These are phyloP conservation scores for Aspergillus glaucus DNA, from an alignment of 2,329 filamentous ascomycete genomes.

Conservation along the genomic window DNA sequence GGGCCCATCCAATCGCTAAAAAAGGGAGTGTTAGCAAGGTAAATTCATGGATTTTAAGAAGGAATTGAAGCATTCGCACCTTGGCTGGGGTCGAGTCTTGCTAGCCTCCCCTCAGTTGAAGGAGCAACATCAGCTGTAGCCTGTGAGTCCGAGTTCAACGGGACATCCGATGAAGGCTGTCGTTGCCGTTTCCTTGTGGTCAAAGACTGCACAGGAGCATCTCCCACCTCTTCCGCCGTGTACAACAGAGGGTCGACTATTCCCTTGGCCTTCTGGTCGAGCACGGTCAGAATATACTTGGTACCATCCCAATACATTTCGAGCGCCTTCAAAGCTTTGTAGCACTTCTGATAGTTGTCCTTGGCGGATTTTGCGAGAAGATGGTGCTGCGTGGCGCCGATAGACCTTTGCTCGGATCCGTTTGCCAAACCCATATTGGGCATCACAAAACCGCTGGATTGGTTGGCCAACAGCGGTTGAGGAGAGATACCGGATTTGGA, in stretches of 20 bases:
- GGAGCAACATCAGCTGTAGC: conserved; percentile 21
- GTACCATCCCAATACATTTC: conserved; percentile 81
- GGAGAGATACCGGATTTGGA: conserved; percentile 56
- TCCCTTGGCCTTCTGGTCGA: conserved; percentile 82
- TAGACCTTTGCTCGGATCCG: conserved; percentile 26
- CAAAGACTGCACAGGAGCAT: conserved; percentile 49
- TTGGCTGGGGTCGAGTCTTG: conserved; percentile 46
- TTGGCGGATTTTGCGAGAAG: conserved; percentile 73
- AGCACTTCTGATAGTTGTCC: conserved; percentile 81
- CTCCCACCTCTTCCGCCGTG: conserved; percentile 69
- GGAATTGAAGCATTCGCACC: conserved; percentile 31
- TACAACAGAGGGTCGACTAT: conserved; percentile 68
- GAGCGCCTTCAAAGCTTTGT: conserved; percentile 74
- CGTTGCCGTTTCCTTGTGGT: conserved; percentile 47
- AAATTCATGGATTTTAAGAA: background rate
- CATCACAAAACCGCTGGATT: conserved; percentile 31
- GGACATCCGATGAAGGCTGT: conserved; percentile 26
- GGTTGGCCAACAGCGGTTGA: conserved; percentile 23
- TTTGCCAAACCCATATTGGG: conserved; percentile 24
- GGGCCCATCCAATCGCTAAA: conserved; percentile 71
- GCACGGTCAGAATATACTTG: conserved; percentile 76
- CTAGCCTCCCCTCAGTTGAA: conserved; percentile 34
- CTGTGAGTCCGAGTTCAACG: conserved; percentile 12
- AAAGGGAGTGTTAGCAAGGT: conserved; percentile 32
- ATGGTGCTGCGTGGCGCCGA: conserved; percentile 55